Base-by-base conservation (phyloP, 1,284 basidiomycete species). In the Waitea zeae region DNA sequence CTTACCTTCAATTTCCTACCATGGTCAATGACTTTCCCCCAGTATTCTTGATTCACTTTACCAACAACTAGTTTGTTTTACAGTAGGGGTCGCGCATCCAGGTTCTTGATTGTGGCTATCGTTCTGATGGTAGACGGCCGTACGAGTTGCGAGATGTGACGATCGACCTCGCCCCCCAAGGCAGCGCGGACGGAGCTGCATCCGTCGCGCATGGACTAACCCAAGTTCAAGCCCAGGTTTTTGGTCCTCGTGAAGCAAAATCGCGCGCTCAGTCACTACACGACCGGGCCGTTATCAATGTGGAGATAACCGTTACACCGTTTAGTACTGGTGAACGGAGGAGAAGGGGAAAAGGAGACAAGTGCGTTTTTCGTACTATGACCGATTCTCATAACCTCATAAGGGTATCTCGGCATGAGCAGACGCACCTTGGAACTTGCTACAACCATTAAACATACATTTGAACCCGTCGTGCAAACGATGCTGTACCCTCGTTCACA, bases 381-480 rank as follows among this genome's bases (percentile, higher is more conserved):
- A 26, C 7, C 22, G 7, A 7, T 26, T 26, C 7, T 26, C 22
- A 7, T 26, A 26, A 7, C n/a, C 27, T 26, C 19, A 27, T 34
- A 17, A 29, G 13, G 9, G 6, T 31, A 13, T 12, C 28, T 12
- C 17, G 30, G 35, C 35, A 39, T n/a, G 35, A 19, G 47, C n/a
- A 96, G 93, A 54, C 86, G 90, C 13, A 68, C 87, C 38, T 62
- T 88, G 39, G 93, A 98, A 54, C 67, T 96, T 40, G 83, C 79
- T 2, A 67, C 84, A 2, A 74, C 79, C 11, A 77, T 98, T 43
- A 82, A 88, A 56, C 79, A 86, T 26, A 96, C 93, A 0, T 97
- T 98, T 47, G 90, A 97, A 50, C 88, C 92, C 29, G 87, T 95
- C 35, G 71, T 98, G 27, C 83, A 92, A 51, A 81, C 82, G 1